phyloP scores from a whole-genome alignment of 2,329 filamentous ascomycete species.

The Huntiella bhutanensis region DNA sequence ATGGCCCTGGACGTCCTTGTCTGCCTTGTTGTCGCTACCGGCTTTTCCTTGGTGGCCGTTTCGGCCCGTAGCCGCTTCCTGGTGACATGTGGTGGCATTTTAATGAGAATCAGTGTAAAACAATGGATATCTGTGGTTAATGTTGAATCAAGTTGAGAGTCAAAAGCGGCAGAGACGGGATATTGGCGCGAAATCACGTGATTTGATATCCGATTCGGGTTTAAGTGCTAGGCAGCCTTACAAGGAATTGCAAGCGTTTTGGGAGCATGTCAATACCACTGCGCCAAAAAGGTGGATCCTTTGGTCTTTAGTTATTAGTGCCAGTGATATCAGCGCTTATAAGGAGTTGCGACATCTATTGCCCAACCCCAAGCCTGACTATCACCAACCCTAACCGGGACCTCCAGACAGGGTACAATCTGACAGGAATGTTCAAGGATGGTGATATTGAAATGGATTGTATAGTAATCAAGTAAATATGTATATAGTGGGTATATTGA shows the following conservation, averaged over 20 bases:
- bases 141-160: neutral
- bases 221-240: neutral
- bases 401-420: no score
- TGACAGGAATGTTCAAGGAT: no score
- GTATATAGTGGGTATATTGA: neutral
- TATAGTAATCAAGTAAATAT: no score
- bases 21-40: neutral
- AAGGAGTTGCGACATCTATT: no score
- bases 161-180: neutral
- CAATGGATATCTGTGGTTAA: neutral
- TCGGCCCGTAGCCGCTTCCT: conserved; percentile 41
- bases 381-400: no score
- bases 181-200: conserved; percentile 9
- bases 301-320: no score
- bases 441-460: no score
- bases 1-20: conserved; percentile 13
- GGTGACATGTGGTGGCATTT: conserved; percentile 49
- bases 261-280: no score
- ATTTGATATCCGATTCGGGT: neutral
- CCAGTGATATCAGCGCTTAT: no score
- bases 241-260: no score
- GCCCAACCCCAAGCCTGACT: no score
- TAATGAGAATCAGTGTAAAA: neutral
- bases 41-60: neutral
- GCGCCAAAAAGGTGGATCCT: no score